Evolutionary conservation across 2,329 filamentous ascomycete species (phyloP), one percentile per base, ranked within the genome.

Genomic region (Epichloe gansuensis): DNA sequence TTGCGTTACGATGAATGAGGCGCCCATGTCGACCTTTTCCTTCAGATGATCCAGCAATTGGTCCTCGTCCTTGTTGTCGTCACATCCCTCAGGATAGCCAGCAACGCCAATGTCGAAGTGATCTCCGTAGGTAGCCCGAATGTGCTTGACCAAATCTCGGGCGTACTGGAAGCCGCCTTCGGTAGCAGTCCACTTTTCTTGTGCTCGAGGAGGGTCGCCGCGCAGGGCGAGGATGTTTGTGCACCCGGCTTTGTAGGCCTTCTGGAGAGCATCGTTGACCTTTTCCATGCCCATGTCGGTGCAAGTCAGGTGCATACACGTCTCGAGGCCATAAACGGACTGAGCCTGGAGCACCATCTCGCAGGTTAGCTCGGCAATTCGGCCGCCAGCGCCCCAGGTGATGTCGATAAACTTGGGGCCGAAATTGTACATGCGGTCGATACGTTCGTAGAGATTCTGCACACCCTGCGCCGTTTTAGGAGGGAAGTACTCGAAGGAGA

Each of bases 401-500:
- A 98, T 86, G 70, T 98, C 93, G 67, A 98, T 89, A 74, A 98
- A 98, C 64, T 90, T 85, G 57, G 91, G 93, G 2, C 89, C 93
- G 57, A 94, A 81, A 63, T 85, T 81, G 70, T 95, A 89, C 93
- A 98, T 98, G 71, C 90, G 89, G 71, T 98, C 93, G 87, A 98
- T 97, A 61, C 93, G 88, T 62, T 98, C 93, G 76, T 98, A 98
- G 53, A 98, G 83, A 69, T 98, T 98, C 73, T 98, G 93, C 12
- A 98, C 91, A 77, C 93, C 93, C 72, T 93, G 88, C 11, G 88
- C 86, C 7, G 93, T 98, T 75, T 98, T 98, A 40, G 93, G 93
- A 49, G 93, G 93, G 72, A 98, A 98, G 77, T 95, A 98, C 70
- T 98, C 93, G 74, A 98, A 98, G 54, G 93, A 98, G 76, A 96